Evolutionary conservation across 805 yeast species (phyloP), one percentile per base, ranked within the genome.

Genomic region (Ogataea salicorniae): DNA sequence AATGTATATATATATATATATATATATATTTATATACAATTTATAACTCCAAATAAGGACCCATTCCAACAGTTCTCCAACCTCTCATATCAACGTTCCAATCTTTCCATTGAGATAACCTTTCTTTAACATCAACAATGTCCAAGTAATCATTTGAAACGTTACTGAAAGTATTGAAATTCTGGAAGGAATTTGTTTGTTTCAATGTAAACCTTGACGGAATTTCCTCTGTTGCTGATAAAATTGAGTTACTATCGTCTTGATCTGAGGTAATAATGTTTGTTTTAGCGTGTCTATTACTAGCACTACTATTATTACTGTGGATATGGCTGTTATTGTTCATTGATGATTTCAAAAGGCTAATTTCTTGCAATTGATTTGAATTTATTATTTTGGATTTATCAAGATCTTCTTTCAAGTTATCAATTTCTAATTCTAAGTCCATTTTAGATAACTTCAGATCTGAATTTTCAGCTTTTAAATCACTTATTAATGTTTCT

Each of bases 1-100:
- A 46, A 17, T 36, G n/a, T 29, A 22, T 13, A 29, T 18, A 22
- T 16, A 31, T 36, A 29, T 31, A 23, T 41, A 36, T 38, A 49
- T 54, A 22, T 13, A 29, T 18, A 22, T 16, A 31, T 36, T 22
- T 31, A 23, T 41, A 36, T 38, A 49, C 53, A 57, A 37, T 54
- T 55, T 59, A 77, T 38, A 74, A 59, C 41, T 79, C 81, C 14
- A 83, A 69, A 5, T 75, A 61, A 3, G 87, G 83, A 2, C 90
- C 90, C 44, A 76, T 69, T 1, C 88, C 89, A 16, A 79, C 71
- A 44, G 83, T 77, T 60, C 84, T 75, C 97, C 97, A 91, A 14
- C 63, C 57, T 23, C 87, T 75, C 95, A 91, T 87, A 59, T 91
- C 96, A 3, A 89, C 76, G 59, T 84, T 88, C 90, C 91, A 91